These are phyloP conservation scores for Cystobasidium pallidum DNA, from an alignment of 1,284 basidiomycete genomes.

Conservation along the genomic window DNA sequence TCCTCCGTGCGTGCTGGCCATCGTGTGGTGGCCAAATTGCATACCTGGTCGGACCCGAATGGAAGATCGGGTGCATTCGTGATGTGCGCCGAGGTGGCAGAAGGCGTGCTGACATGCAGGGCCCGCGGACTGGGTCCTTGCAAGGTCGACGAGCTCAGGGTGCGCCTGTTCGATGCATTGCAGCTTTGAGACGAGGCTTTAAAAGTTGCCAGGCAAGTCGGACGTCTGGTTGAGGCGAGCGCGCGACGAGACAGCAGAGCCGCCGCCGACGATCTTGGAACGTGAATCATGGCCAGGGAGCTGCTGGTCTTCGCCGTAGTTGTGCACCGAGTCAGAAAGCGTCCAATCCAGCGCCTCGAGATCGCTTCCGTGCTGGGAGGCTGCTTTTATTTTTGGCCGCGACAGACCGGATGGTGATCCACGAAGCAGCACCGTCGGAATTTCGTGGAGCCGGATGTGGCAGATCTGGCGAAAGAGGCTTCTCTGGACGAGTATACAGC, in stretches of 20 bases:
- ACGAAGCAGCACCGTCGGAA: not conserved
- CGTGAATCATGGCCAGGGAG: slow-evolving; percentile 6
- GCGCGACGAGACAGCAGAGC: slow-evolving; percentile 12
- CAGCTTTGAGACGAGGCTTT: not conserved
- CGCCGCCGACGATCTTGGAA: slow-evolving; percentile 6
- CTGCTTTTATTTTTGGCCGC: no score
- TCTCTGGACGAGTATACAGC: no score
- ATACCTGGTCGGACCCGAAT: slow-evolving; percentile 26
- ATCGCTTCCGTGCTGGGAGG: no score
- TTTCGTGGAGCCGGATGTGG: not conserved
- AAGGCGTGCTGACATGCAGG: slow-evolving; percentile 17
- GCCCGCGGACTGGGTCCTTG: slow-evolving; percentile 4
- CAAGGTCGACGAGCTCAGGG: not conserved
- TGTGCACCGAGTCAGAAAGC: not conserved
- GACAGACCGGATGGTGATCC: not conserved
- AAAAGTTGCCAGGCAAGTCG: slow-evolving; percentile 5
- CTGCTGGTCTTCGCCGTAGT: not conserved
- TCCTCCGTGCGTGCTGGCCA: not conserved
- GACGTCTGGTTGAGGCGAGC: slow-evolving; percentile 19
- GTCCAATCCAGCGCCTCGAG: no score
- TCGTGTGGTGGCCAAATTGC: not conserved
- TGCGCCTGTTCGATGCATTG: not conserved
- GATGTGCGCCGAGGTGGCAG: slow-evolving; percentile 36
- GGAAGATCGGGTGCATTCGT: slow-evolving; percentile 35
- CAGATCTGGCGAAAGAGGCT: no score